These are phyloP conservation scores for Loxodes magnus DNA, from an alignment of 73 alveolate species.

Conservation along the genomic window DNA sequence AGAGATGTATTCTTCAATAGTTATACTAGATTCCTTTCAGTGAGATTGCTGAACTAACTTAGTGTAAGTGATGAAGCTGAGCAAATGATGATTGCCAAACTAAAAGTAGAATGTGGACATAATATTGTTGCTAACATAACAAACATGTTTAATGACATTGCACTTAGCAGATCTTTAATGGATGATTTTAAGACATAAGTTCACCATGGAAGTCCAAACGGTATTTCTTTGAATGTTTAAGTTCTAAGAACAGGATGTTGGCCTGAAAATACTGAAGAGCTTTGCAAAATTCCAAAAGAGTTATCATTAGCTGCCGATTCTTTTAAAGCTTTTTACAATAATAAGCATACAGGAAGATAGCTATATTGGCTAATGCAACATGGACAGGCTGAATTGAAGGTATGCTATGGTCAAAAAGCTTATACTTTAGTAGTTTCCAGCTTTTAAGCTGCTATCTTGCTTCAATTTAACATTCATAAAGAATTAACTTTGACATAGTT, in stretches of 20 bases:
- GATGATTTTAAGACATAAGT: slow-evolving; percentile 36
- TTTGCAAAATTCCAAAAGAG: slow-evolving; percentile 50
- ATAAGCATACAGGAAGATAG: slow-evolving; percentile 44
- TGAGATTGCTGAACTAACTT: slow-evolving; percentile 49
- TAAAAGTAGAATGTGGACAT: slow-evolving; percentile 69
- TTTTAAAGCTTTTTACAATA: slow-evolving; percentile 35
- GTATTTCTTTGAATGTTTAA: slow-evolving; percentile 29
- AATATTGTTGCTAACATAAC: slow-evolving; percentile 48
- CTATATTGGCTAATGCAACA: slow-evolving; percentile 32
- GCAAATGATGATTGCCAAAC: slow-evolving; percentile 49
- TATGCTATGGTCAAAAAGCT: slow-evolving; percentile 21
- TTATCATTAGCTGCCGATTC: slow-evolving; percentile 19
- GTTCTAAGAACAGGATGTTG: slow-evolving; percentile 58
- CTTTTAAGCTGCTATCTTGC: slow-evolving; percentile 43
- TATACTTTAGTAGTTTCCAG: slow-evolving; percentile 27
- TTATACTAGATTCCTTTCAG: slow-evolving; percentile 43
- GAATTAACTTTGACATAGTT: slow-evolving; percentile 25
- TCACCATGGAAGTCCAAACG: slow-evolving; percentile 15
- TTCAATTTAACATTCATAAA: slow-evolving; percentile 30
- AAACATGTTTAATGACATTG: slow-evolving; percentile 76
- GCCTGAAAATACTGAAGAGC: slow-evolving; percentile 52
- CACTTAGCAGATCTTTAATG: slow-evolving; percentile 38
- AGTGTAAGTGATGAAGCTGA: slow-evolving; percentile 56
- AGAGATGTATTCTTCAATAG: slow-evolving; percentile 57
- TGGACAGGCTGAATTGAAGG: slow-evolving; percentile 25